Evolutionary conservation across 2,329 filamentous ascomycete species (phyloP), one percentile per base, ranked within the genome.

Genomic region (Venturia carpophila): DNA sequence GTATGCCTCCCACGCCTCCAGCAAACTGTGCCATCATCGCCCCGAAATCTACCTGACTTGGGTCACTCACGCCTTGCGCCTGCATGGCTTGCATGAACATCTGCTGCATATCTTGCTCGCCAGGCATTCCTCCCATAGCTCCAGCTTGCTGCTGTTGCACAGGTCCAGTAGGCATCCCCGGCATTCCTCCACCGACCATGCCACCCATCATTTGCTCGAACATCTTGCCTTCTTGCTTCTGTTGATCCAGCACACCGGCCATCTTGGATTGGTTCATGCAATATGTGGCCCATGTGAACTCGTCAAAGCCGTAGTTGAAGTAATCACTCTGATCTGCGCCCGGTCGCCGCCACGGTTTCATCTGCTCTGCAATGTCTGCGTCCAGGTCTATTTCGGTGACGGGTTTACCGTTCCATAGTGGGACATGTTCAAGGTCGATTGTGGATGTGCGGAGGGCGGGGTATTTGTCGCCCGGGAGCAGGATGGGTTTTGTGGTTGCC

Each of bases 291-390:
- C 94, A 99, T 0, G 92, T 96, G 76, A 97, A 97, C 76, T 97
- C 93, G 77, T 97, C 93, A 73, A 97, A 97, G 66, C 93, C 93
- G 77, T 97, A 97, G 80, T 97, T 97, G 84, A 97, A 97, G 78
- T 96, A 97, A 75, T 99, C 94, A 67, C 90, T 94, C 64, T 96
- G 86, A 72, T 99, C 94, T 13, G 93, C 92, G 60, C 94, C 94
- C 0, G 94, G 94, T 69, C 92, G 88, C 56, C 94, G 87, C 94
- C 94, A 99, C 21, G 93, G 92, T 75, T 97, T 97, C 68, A 92
- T 90, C 68, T 84, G 79, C 71, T 92, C 91, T 64, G 81, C 79
- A 24, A 82, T 73, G 68, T 82, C 79, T 60, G 79, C 79, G 68
- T 83, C 81, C 68, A 83, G 79, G 68, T 83, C 80, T 63, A 83